Base-by-base conservation (phyloP, 768 basidiomycete genomes). In the Sistotremastrum suecicum region DNA sequence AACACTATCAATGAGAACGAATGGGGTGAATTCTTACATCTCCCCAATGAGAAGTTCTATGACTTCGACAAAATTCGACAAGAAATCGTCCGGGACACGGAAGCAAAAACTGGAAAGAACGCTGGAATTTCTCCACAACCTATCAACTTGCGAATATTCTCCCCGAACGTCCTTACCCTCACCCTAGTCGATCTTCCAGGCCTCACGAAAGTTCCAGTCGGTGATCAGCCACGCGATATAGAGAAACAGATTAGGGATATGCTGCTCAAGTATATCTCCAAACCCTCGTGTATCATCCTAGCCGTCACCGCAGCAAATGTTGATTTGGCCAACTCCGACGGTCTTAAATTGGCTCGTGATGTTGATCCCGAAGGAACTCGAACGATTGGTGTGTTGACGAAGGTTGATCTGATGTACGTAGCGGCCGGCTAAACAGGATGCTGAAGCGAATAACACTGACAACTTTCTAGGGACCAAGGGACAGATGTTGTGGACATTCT, bases 401-500 rank as follows among this genome's bases (percentile, higher is more conserved):
- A 99, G 65, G 85, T 98, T 43, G 95, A 99, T 63, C 69, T 99
- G 52, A 99, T 99, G 95, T 92, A 54, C 54, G 86, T 74, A 8
- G 10, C 35, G 5, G 30, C 33, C 29, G 48, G 12, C 32, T 36
- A 20, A 20, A 20, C 20, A 20, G 11, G 38, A 5, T 34, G 43
- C 37, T 20, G 37, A 3, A 28, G 3, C 43, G 48, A 39, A 41
- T 20, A 32, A 12, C 37, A 41, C 9, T 47, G 35, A 35, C n/a
- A 1, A 34, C 37, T 34, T 48, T 46, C n/a, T 48, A 94, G 89
- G 89, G 94, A 99, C 68, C 75, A 74, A 56, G 95, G 95, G 45
- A 98, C 94, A 5, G 94, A 99, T 61, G 95, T 99, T 34, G 91
- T 99, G 31, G 95, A 99, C 63, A 98, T 99, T 60, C 78, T 99